phyloP scores from a whole-genome alignment of 2,329 filamentous ascomycete species.

The Colletotrichum sp. region DNA sequence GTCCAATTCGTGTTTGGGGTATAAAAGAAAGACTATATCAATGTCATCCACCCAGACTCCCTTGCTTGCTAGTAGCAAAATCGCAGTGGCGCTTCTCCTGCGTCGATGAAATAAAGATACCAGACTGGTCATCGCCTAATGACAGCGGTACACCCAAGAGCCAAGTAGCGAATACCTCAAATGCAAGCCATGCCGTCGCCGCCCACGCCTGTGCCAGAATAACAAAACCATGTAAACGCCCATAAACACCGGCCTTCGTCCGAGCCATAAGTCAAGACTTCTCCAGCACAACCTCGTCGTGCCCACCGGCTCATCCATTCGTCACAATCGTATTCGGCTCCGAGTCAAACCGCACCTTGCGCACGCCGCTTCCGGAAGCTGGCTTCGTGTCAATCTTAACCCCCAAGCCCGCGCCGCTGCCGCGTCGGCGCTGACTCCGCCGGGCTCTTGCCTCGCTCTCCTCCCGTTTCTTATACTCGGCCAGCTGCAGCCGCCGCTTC shows the following conservation, averaged over 20 bases:
- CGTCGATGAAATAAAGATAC: background rate
- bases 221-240: background rate
- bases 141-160: background rate
- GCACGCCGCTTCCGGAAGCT: constrained; percentile 28
- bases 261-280: too few species aligned
- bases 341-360: constrained; percentile 46
- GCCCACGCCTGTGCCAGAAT: background rate
- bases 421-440: constrained; percentile 57
- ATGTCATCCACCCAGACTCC: background rate
- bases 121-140: background rate
- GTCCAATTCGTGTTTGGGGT: constrained; percentile 10
- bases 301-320: background rate
- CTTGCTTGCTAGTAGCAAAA: background rate
- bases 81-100: background rate
- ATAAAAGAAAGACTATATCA: constrained; percentile 22
- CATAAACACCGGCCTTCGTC: background rate
- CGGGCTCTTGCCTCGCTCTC: constrained; percentile 63
- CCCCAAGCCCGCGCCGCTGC: constrained; percentile 26
- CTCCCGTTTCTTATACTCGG: constrained; percentile 66
- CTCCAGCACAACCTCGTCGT: background rate
- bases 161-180: background rate
- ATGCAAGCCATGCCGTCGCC: background rate
- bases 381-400: constrained; percentile 7
- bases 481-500: constrained; percentile 65
- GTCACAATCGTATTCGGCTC: constrained; percentile 29